Conservation (phyloP, 2,329 filamentous ascomycete genomes). For the Graphilbum sp. region DNA sequence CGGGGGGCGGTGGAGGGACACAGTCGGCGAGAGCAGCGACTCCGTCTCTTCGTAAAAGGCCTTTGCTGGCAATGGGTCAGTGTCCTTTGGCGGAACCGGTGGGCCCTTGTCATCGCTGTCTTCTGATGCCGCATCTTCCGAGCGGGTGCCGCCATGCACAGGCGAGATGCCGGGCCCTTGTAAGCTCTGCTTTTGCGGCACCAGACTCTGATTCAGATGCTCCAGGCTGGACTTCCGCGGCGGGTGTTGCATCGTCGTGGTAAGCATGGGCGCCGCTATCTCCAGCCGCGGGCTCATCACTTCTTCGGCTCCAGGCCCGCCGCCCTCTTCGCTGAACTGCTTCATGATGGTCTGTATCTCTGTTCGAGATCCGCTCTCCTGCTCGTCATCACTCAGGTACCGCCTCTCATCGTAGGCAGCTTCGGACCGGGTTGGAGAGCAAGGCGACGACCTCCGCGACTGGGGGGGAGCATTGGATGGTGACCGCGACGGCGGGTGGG, state of each 20-base stretch:
- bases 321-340: conserved; percentile 67
- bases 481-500: conserved; percentile 41
- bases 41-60: conserved; percentile 18
- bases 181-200: too few species aligned
- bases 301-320: conserved; percentile 58
- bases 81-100: conserved; percentile 43
- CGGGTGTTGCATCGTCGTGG: conserved; percentile 52
- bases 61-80: conserved; percentile 1
- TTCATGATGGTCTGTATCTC: conserved; percentile 98
- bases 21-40: conserved; percentile 28
- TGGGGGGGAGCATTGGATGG: conserved; percentile 35
- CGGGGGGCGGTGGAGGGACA: conserved; percentile 43
- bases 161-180: too few species aligned
- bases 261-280: conserved; percentile 61
- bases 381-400: conserved; percentile 43
- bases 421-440: conserved; percentile 39
- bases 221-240: conserved; percentile 79
- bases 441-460: conserved; percentile 15
- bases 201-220: conserved; percentile 37
- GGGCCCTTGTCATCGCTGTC: conserved; percentile 31
- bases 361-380: conserved; percentile 53
- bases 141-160: conserved; percentile 25
- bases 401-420: conserved; percentile 40
- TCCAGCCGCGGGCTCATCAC: conserved; percentile 86
- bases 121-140: conserved; percentile 13